These are phyloP conservation scores for Diaporthe citriasiana DNA, from an alignment of 2,329 filamentous ascomycete genomes.

Conservation along the genomic window DNA sequence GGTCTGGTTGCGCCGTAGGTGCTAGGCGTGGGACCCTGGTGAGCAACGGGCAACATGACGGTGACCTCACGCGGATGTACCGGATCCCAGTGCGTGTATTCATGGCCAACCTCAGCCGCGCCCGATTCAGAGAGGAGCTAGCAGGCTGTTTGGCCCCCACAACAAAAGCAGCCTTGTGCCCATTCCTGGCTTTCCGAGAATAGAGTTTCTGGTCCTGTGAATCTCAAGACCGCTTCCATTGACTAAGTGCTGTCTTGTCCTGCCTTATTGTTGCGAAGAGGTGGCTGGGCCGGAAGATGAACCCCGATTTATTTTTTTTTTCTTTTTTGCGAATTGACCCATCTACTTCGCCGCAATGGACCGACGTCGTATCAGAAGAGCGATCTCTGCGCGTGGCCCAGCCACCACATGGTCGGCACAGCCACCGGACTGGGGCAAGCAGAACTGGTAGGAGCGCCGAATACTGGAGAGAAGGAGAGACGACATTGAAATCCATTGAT, in stretches of 20 bases:
- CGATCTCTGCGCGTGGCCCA: not conserved
- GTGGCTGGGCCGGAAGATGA: conserved; percentile 5
- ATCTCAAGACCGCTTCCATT: not conserved
- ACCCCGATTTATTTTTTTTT: not conserved
- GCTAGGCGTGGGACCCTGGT: conserved; percentile 7
- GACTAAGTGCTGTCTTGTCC: not conserved
- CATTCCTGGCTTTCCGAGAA: not conserved
- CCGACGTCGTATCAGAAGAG: not conserved
- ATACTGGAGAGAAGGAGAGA: not conserved
- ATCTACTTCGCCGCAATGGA: not conserved
- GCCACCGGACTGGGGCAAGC: not conserved
- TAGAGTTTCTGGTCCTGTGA: not conserved
- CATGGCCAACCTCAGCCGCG: not conserved
- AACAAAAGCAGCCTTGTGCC: not conserved
- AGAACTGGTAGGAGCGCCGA: not conserved
- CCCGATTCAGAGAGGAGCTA: not conserved
- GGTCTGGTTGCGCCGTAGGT: not conserved
- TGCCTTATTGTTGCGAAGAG: not conserved
- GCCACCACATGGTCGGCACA: conserved; percentile 1
- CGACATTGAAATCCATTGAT: not conserved
- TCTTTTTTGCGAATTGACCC: not conserved
- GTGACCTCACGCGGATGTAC: conserved; percentile 24
- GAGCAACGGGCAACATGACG: conserved; percentile 6
- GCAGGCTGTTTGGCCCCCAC: conserved; percentile 15
- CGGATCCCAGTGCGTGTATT: not conserved